Evolutionary conservation across 2,329 filamentous ascomycete genomes (phyloP).

Genomic region (Neofusicoccum umdonicola): DNA sequence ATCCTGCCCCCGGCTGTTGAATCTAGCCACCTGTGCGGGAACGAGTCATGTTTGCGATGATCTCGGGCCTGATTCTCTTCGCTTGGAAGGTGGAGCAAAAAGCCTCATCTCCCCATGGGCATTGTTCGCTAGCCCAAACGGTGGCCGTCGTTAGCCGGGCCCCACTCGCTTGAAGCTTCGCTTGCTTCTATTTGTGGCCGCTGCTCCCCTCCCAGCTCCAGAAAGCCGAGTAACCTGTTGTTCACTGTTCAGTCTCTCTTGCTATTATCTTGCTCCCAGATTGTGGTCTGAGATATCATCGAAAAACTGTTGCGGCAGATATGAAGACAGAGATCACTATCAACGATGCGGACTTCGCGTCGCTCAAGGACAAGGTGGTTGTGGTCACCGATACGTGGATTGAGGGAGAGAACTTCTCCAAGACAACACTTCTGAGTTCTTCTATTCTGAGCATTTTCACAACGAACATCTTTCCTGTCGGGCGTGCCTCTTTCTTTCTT

Average conservation of each 20-base stretch:
- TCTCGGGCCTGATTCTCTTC: background rate
- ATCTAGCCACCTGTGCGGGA: background rate
- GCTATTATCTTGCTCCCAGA: too few relatives aligned
- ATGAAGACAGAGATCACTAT: background rate
- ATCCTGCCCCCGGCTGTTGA: background rate
- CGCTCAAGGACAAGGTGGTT: background rate
- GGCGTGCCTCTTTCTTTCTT: background rate
- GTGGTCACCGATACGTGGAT: background rate
- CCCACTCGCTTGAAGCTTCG: background rate
- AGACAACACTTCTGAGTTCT: too few relatives aligned
- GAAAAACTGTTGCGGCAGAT: background rate
- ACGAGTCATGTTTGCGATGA: background rate
- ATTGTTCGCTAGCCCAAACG: background rate
- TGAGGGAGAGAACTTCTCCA: too few relatives aligned
- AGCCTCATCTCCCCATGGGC: background rate
- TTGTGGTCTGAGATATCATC: background rate
- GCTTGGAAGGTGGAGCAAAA: background rate
- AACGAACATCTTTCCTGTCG: background rate
- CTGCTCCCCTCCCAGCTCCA: too few relatives aligned
- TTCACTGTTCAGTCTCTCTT: too few relatives aligned
- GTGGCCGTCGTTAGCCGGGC: background rate
- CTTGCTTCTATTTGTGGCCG: background rate
- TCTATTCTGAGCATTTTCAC: background rate
- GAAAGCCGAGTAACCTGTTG: too few relatives aligned
- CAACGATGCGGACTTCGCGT: background rate